phyloP scores from a whole-genome alignment of 2,329 filamentous ascomycete species.

The Hypoxylon sp. region DNA sequence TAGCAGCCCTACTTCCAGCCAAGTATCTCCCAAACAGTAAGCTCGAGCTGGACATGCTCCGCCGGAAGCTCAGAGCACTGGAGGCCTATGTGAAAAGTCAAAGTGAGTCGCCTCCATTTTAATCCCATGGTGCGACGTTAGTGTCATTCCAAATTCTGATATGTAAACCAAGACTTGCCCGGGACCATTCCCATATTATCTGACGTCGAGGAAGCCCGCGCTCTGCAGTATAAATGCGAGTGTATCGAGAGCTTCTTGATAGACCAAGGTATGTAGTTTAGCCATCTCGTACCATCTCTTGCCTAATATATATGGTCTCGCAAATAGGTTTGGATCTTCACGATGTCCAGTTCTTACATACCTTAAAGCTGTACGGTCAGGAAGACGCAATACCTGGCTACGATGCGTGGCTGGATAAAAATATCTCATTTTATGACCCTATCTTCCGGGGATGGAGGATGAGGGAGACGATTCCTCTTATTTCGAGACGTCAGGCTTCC shows the following conservation, averaged over 20 bases:
- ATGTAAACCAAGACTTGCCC: slow-evolving; percentile 55
- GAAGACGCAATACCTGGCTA: slow-evolving; percentile 65
- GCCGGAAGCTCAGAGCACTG: slow-evolving; percentile 67
- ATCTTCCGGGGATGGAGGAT: slow-evolving; percentile 60
- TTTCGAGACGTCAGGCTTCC: slow-evolving; percentile 58
- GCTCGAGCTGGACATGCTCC: slow-evolving; percentile 69
- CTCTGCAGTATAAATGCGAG: slow-evolving; percentile 71
- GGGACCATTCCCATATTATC: slow-evolving; percentile 63
- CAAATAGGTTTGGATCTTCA: slow-evolving; percentile 61
- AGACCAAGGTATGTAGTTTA: slow-evolving; percentile 60
- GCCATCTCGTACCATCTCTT: slow-evolving; percentile 15
- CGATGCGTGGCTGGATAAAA: slow-evolving; percentile 67
- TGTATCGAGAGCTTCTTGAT: slow-evolving; percentile 69
- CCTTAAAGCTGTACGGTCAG: slow-evolving; percentile 56
- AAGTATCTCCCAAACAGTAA: slow-evolving; percentile 65
- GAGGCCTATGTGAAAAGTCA: slow-evolving; percentile 65
- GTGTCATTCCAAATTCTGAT: slow-evolving; percentile 40
- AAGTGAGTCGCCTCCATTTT: slow-evolving; percentile 59
- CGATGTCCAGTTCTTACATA: slow-evolving; percentile 59
- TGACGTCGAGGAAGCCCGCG: slow-evolving; percentile 70
- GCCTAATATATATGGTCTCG: slow-evolving; percentile 30
- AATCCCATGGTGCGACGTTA: slow-evolving; percentile 44
- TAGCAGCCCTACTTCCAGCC: slow-evolving; percentile 64
- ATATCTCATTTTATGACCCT: slow-evolving; percentile 65
- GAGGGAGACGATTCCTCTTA: slow-evolving; percentile 57